Evolutionary conservation across 2,329 filamentous ascomycete genomes (phyloP).

Genomic region (Alternaria rosae): DNA sequence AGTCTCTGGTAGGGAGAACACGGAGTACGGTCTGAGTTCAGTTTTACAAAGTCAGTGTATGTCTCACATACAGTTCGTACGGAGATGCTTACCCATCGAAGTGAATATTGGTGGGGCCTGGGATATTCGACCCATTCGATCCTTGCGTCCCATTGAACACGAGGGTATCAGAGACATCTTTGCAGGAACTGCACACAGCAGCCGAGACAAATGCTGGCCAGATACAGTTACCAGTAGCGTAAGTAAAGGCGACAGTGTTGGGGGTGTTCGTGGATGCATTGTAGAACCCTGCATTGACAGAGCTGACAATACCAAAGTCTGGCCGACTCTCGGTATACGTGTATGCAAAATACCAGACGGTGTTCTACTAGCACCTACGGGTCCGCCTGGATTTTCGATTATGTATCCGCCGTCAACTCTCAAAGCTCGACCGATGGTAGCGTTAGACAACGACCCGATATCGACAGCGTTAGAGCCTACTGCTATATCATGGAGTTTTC

Average conservation of each 20-base stretch:
- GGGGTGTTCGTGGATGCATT: neutral
- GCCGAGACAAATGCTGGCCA: constrained; percentile 12
- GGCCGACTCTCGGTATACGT: neutral
- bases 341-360: neutral
- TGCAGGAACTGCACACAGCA: constrained; percentile 16
- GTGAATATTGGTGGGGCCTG: fast-evolving
- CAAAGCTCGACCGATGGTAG: neutral
- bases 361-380: neutral
- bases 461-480: neutral
- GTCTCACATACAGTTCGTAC: fast-evolving
- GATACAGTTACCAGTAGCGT: constrained; percentile 18
- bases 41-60: neutral
- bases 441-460: neutral
- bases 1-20: neutral
- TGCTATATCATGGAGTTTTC: neutral
- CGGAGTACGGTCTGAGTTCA: neutral
- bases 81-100: neutral
- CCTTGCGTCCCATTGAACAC: neutral
- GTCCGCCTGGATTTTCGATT: neutral
- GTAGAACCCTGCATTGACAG: constrained; percentile 15
- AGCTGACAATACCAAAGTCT: constrained; percentile 18
- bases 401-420: neutral
- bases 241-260: constrained; percentile 2
- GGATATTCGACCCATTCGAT: neutral
- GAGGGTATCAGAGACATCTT: constrained; percentile 6